Evolutionary conservation across 495 filamentous ascomycete species (phyloP), one percentile per base, ranked within the genome.

Genomic region (Pseudotulostoma volvatum): DNA sequence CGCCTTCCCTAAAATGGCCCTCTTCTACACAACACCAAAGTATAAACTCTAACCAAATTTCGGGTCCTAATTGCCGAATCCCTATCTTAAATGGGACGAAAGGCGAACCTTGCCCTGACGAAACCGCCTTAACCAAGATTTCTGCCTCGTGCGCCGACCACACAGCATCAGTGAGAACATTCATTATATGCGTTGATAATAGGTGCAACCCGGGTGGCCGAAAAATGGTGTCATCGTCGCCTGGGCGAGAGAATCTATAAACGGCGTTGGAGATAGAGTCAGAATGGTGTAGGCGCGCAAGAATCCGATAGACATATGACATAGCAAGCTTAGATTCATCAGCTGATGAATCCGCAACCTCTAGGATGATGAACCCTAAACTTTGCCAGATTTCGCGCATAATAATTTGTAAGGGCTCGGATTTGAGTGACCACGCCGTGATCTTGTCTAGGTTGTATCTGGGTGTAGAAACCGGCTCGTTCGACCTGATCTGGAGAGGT

Each of bases 11-110:
- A 7, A 68, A 50, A 57, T 71, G 73, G 4, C 69, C 70, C 41
- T 74, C 69, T 46, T 79, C 72, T 18, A 78, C 59, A 47, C 76
- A 81, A 40, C 68, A 71, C 76, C 75, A 81, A 5, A 81, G 59
- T 33, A 79, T 61, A 9, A 79, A 57, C 44, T 81, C 76, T 1
- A 81, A 51, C 76, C 76, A 81, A 15, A 79, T 56, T 40, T 76
- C 70, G 14, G 68, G 66, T 1, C 67, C 67, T 2, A 78, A 50
- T 28, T 69, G 65, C 35, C 60, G 56, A n/a, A 74, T 54, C 17
- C 59, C 55, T 17, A 70, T 55, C 30, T 66, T 68, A 44, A 66
- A 66, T 13, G 61, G 57, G 3, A 66, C 47, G 18, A 61, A 70
- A 1, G 70, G 73, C 8, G 71, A 61, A 9, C 70, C 64, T 31